Evolutionary conservation across 257 asterid genomes (phyloP).

Genomic region (Petunia axillaris): DNA sequence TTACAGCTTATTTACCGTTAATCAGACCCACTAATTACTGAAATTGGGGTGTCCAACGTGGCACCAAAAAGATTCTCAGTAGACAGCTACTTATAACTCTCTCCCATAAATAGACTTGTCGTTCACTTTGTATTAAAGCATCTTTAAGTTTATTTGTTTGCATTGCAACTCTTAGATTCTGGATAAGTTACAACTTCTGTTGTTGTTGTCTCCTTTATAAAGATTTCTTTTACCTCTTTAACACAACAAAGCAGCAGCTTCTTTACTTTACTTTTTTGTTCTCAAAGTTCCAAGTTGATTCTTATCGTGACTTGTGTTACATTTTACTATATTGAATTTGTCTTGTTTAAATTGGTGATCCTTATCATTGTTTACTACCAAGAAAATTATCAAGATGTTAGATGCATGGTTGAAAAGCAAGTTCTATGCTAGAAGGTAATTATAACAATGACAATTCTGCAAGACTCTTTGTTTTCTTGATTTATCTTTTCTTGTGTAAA

Average conservation of each 20-base stretch:
- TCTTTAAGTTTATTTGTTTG: background rate
- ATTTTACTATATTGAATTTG: constrained; percentile 33
- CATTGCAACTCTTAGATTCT: background rate
- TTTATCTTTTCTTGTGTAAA: no score
- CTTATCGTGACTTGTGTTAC: constrained; percentile 36
- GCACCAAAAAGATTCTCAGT: constrained; percentile 17
- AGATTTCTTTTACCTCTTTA: constrained; percentile 21
- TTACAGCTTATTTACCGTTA: background rate
- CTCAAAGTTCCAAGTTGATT: constrained; percentile 34
- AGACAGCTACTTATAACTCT: background rate
- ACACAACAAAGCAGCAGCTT: constrained; percentile 34
- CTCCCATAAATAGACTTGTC: constrained; percentile 10
- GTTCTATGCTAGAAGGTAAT: constrained; percentile 70
- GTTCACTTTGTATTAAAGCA: background rate
- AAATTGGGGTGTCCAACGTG: background rate
- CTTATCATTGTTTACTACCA: background rate
- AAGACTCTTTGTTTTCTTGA: background rate
- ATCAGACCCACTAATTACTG: constrained; percentile 10
- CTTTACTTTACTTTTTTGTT: constrained; percentile 47
- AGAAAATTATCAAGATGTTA: constrained; percentile 49
- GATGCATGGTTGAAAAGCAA: constrained; percentile 66
- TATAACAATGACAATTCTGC: background rate
- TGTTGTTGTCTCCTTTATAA: background rate
- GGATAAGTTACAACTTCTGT: constrained; percentile 6
- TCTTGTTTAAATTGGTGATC: constrained; percentile 29